Base-by-base conservation (phyloP, 805 yeast species). In the Yarrowia hollandica region DNA sequence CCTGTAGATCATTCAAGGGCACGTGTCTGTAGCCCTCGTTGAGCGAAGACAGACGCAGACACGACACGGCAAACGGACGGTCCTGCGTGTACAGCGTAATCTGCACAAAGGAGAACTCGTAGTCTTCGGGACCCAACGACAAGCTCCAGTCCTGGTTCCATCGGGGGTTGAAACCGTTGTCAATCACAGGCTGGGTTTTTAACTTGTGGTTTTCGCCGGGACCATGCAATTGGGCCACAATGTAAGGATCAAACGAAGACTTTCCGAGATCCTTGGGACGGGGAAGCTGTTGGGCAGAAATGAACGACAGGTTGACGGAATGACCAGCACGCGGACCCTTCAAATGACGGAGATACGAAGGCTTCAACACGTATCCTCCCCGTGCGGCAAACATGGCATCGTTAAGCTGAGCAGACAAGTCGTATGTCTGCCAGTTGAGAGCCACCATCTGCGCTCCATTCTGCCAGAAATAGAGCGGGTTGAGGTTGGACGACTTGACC, bases 401-500 rank as follows among this genome's bases (percentile, higher is more conserved):
- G 69, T 90, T 91, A 10, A 94, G 67, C 68, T 90, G 96, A 68
- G 91, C 92, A 0, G 97, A 97, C 15, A 83, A 61, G 68, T 94
- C 99, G 68, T 82, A 85, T 0, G 94, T 85, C 71, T 92, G 99
- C 97, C 97, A 92, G 68, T 92, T 94, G 0, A 96, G 85, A 0
- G 99, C 98, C 4, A 88, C 98, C 90, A 94, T 82, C 68, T 94
- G 99, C 10, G 80, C 85, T 0, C 99, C 99, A 46, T 79, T 75
- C 52, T 77, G 77, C 99, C 99, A 94, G 67, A 82, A 90, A 0
- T 71, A 70, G 1, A 88, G 71, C 0, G 99, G 98, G 41, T 79
- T 80, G 68, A 89, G 91, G 67, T 94, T 94, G 2, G 88, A 78
- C 1, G 97, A 90, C 56, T 77, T 84, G 63, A 88, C 78, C 37